Evolutionary conservation across 2,329 filamentous ascomycete genomes (phyloP).

Genomic region (Didymella lethalis): DNA sequence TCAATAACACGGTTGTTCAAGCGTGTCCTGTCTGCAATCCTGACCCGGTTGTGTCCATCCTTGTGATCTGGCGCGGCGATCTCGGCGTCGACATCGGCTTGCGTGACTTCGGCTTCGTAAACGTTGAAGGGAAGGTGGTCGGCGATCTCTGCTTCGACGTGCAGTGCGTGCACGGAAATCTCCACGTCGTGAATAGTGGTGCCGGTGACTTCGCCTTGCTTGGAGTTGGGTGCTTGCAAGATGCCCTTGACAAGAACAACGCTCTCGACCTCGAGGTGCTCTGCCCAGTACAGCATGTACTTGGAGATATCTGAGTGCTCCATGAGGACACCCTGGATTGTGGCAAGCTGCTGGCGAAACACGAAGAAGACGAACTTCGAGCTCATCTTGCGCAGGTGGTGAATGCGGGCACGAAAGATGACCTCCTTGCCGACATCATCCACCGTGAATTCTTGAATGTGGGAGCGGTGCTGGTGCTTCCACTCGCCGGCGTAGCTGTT

Average conservation of each 20-base stretch:
- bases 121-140: conserved; percentile 73
- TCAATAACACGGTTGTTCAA: conserved; percentile 82
- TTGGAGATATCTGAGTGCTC: conserved; percentile 69
- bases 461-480: conserved; percentile 57
- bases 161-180: conserved; percentile 71
- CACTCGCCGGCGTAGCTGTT: conserved; percentile 65
- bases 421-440: conserved; percentile 67
- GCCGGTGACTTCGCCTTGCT: conserved; percentile 73
- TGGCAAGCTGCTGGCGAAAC: conserved; percentile 82
- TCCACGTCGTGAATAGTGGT: conserved; percentile 80
- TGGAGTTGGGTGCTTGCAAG: conserved; percentile 73
- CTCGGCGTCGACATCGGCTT: conserved; percentile 62
- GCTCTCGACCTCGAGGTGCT: conserved; percentile 79
- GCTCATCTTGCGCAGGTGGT: conserved; percentile 82
- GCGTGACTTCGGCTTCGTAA: conserved; percentile 72
- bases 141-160: conserved; percentile 67
- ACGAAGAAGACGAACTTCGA: conserved; percentile 84
- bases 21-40: conserved; percentile 76
- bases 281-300: conserved; percentile 85
- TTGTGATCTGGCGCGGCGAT: conserved; percentile 60
- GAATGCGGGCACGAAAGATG: conserved; percentile 74
- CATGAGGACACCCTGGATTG: conserved; percentile 82
- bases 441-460: conserved; percentile 61
- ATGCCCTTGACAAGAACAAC: conserved; percentile 79
- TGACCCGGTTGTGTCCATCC: conserved; percentile 65